Percentiles rank a stretch among this genome's conserved stretches.
These are phyloP conservation scores for Leavenworthia alabamica DNA, from an alignment of 345 rosid species.

Conservation along the genomic window DNA sequence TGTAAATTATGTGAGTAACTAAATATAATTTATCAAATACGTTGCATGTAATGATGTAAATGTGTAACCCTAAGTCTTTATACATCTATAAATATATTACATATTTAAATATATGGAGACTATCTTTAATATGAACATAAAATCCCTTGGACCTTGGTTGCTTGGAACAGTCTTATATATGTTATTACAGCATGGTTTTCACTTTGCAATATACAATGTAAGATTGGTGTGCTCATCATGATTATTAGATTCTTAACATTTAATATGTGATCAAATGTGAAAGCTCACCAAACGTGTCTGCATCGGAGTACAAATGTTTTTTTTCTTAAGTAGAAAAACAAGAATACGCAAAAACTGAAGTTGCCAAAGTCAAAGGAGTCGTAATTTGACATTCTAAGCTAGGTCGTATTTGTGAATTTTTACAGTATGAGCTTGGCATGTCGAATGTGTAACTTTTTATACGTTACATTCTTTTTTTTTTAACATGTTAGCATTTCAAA, in stretches of 20 bases:
- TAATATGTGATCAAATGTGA: not conserved
- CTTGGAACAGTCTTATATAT: no score
- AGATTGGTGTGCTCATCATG: not conserved
- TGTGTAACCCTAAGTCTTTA: not conserved
- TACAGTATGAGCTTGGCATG: constrained; percentile 11
- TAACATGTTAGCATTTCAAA: not conserved
- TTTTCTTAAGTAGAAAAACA: not conserved
- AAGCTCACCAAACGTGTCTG: not conserved
- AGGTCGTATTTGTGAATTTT: not conserved
- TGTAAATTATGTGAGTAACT: no score
- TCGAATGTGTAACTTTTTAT: not conserved
- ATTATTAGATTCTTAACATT: not conserved
- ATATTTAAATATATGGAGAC: not conserved
- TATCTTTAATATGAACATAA: no score
- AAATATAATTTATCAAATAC: not conserved
- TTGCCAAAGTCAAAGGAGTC: not conserved
- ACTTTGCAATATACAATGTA: no score
- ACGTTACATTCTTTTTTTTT: not conserved
- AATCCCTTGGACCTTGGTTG: no score
- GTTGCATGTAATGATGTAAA: not conserved
- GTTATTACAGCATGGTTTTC: no score
- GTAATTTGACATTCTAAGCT: not conserved
- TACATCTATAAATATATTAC: not conserved
- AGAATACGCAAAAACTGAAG: not conserved
- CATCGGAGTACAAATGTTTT: not conserved